Evolutionary conservation across 306 rosid species (phyloP), one percentile per base, ranked within the genome.

Genomic region (Carpinus fangiana): DNA sequence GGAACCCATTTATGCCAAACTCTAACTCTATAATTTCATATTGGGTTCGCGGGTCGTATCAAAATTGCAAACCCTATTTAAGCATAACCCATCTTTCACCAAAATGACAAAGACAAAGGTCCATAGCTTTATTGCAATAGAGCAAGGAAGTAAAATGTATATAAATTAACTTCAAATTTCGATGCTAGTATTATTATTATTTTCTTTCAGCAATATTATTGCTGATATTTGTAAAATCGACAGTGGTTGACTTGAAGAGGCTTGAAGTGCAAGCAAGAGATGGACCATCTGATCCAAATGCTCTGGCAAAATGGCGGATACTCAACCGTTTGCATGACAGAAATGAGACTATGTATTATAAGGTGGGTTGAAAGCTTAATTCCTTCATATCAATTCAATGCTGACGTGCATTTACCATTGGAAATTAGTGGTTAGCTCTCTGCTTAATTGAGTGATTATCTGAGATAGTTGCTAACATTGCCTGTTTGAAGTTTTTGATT

Each of bases 271-370:
- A 93, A 78, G 99, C 97, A 77, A 93, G 99, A 82, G 99, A 96
- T 83, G 99, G 99, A 73, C 99, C 99, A 62, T 91, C 90, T 65
- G 99, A 96, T 82, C 96, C 99, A 50, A 87, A 96, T 88, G 94
- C 99, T 51, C 84, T 96, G 73, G 98, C 99, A 73, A 96, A 89
- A 85, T 96, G 99, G 99, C 97, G 99, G 75, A 93, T 96, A 85
- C 93, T 96, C 59, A 96, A 96, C 64, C 92, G 99, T 18, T 81
- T 96, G 90, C 99, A 96, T 82, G 99, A 96, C 79, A 89, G 99
- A 88, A 96, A 96, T 82, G 99, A 93, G 89, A 89, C 93, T 10
- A 96, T 96, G 99, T 96, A 93, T 81, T 93, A 96, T 73, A 96
- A 91, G 82, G 99, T 96, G 84, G 76, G 89, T 76, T 77, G 57